Conservation (phyloP, 2,329 filamentous ascomycete species). For the Cercospora beticola region DNA sequence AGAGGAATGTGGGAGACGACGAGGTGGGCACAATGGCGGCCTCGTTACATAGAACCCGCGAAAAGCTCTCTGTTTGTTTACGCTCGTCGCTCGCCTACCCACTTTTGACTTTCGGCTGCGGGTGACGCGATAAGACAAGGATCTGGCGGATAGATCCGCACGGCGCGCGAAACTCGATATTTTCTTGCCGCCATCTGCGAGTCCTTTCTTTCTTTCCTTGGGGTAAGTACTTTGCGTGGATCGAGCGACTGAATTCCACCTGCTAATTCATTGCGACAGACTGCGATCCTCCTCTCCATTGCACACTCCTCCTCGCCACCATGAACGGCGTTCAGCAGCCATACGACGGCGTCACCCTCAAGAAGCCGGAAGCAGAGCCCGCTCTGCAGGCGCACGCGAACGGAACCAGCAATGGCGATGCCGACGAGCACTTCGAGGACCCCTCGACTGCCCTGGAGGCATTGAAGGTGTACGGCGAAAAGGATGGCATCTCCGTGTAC, state of each 20-base stretch:
- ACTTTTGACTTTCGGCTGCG: background rate
- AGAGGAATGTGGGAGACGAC: background rate
- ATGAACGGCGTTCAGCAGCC: constrained; percentile 63
- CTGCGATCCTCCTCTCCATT: background rate
- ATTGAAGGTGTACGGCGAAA: constrained; percentile 70
- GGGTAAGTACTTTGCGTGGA: constrained; percentile 44
- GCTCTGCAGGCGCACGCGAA: constrained; percentile 60
- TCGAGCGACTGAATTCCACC: constrained; percentile 16
- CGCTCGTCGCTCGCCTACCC: constrained; percentile 6
- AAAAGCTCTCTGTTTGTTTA: constrained; percentile 13
- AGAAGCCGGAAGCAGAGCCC: constrained; percentile 40
- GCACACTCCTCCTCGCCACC: constrained; percentile 57
- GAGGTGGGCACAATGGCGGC: constrained; percentile 13
- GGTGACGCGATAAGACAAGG: constrained; percentile 4
- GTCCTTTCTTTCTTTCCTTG: constrained; percentile 45
- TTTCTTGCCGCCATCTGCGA: background rate
- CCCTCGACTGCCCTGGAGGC: constrained; percentile 64
- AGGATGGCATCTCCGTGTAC: constrained; percentile 83
- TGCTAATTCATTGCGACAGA: constrained; percentile 13
- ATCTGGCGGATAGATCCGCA: background rate
- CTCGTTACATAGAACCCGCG: constrained; percentile 14
- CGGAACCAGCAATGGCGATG: constrained; percentile 47
- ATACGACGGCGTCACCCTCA: constrained; percentile 38
- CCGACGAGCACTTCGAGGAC: constrained; percentile 27
- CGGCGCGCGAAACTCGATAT: background rate